These are phyloP conservation scores for Leucogyrophana mollusca DNA, from an alignment of 768 basidiomycete genomes.

Conservation along the genomic window DNA sequence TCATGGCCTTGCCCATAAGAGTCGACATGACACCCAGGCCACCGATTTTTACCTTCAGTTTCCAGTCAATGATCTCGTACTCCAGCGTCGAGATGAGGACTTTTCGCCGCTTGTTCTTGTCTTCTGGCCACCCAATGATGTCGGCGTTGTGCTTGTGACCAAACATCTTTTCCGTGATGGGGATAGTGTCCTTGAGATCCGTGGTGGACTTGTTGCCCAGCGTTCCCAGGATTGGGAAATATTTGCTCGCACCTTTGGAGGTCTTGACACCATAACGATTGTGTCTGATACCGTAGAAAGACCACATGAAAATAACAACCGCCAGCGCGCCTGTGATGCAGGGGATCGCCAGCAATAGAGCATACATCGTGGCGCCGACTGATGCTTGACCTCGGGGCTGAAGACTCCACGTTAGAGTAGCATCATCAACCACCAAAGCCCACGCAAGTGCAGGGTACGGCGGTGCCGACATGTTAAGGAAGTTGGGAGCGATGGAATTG, in stretches of 20 bases:
- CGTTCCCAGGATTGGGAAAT: slow-evolving; percentile 84
- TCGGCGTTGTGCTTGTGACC: slow-evolving; percentile 61
- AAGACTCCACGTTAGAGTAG: slow-evolving; percentile 72
- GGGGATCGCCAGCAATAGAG: slow-evolving; percentile 76
- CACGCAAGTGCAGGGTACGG: slow-evolving; percentile 87
- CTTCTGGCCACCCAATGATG: slow-evolving; percentile 95
- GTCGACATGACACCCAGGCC: slow-evolving; percentile 97
- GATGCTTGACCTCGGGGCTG: slow-evolving; percentile 79
- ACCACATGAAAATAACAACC: slow-evolving; percentile 88
- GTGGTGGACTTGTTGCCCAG: slow-evolving; percentile 64
- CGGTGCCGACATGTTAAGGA: slow-evolving; percentile 88
- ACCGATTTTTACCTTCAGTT: slow-evolving; percentile 96
- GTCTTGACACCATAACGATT: slow-evolving; percentile 87
- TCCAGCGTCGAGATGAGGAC: slow-evolving; percentile 91
- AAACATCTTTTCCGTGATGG: slow-evolving; percentile 73
- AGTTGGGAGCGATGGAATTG: slow-evolving; percentile 82
- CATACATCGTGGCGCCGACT: slow-evolving; percentile 87
- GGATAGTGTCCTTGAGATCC: slow-evolving; percentile 63
- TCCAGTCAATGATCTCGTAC: slow-evolving; percentile 98
- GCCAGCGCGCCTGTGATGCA: slow-evolving; percentile 82
- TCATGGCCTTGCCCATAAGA: slow-evolving; percentile 98
- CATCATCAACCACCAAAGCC: slow-evolving; percentile 79
- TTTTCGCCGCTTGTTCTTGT: slow-evolving; percentile 86
- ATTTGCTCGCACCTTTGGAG: slow-evolving; percentile 67
- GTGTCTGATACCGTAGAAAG: slow-evolving; percentile 94